Conservation (phyloP, 805 yeast genomes). For the Pichia paraexigua region DNA sequence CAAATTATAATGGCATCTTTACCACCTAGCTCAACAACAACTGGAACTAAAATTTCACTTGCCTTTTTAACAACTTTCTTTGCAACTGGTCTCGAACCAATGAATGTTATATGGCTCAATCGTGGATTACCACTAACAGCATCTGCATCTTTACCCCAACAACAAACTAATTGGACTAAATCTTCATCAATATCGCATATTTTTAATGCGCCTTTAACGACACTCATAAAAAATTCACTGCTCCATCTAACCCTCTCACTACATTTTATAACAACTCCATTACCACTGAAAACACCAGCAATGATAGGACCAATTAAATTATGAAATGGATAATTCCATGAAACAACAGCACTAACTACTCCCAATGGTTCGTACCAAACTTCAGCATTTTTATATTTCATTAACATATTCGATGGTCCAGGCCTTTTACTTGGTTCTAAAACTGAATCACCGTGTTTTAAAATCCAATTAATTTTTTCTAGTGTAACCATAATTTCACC, state of each 20-base stretch:
- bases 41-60: conserved; percentile 80
- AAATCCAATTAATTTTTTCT: conserved; percentile 87
- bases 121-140: conserved; percentile 78
- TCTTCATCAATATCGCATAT: conserved; percentile 73
- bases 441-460: conserved; percentile 70
- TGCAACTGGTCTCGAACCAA: conserved; percentile 94
- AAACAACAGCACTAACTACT: conserved; percentile 80
- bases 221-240: conserved; percentile 63
- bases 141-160: conserved; percentile 82
- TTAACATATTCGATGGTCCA: conserved; percentile 77
- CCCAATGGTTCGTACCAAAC: conserved; percentile 91
- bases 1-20: conserved; percentile 86
- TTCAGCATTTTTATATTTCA: conserved; percentile 89
- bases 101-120: conserved; percentile 82
- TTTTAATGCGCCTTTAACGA: conserved; percentile 64
- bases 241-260: conserved; percentile 97
- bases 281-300: conserved; percentile 85
- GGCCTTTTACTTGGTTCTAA: conserved; percentile 68
- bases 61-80: conserved; percentile 81
- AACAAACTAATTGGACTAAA: conserved; percentile 78
- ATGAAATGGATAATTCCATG: conserved; percentile 98
- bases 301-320: conserved; percentile 88
- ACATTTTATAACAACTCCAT: conserved; percentile 85
- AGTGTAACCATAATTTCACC: conserved; percentile 94
- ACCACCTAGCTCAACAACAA: conserved; percentile 95